Conservation (phyloP, 371 early-diverging fungal species). For the Cokeromyces recurvatus region DNA sequence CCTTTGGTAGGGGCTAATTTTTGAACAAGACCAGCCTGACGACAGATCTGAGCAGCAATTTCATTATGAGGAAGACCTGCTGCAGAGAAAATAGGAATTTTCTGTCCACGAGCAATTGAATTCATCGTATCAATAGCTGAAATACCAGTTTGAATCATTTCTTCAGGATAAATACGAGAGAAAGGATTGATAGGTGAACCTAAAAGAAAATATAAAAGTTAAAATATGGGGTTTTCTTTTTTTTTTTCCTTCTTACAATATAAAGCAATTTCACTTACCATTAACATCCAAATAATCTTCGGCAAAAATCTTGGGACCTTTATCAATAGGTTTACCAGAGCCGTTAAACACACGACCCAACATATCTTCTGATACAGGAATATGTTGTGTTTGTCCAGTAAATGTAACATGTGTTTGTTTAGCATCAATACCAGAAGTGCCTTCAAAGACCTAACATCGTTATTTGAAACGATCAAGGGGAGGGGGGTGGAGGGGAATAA, state of each 20-base stretch:
- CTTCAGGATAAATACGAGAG: slow-evolving; percentile 99
- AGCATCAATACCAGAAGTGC: slow-evolving; percentile 98
- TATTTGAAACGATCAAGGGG: slow-evolving; percentile 6
- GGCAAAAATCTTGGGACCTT: slow-evolving; percentile 99
- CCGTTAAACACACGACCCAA: slow-evolving; percentile 99
- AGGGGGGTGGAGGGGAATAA: too few relatives aligned
- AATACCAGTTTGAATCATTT: slow-evolving; percentile 99
- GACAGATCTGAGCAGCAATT: slow-evolving; percentile 99
- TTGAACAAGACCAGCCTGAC: slow-evolving; percentile 99
- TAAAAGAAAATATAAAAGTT: too few relatives aligned
- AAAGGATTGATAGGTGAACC: slow-evolving; percentile 99
- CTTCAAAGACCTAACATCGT: slow-evolving; percentile 96
- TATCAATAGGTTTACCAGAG: slow-evolving; percentile 98
- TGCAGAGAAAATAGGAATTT: slow-evolving; percentile 99
- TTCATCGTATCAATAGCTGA: slow-evolving; percentile 99
- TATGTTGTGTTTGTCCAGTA: slow-evolving; percentile 96
- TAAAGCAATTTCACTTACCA: too few relatives aligned
- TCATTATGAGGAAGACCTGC: slow-evolving; percentile 99
- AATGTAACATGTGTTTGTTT: slow-evolving; percentile 97
- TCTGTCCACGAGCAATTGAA: slow-evolving; percentile 99
- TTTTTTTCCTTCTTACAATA: too few relatives aligned
- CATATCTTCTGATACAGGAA: slow-evolving; percentile 99
- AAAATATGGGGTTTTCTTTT: too few relatives aligned
- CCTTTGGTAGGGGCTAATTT: slow-evolving; percentile 83
- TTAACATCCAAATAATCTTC: slow-evolving; percentile 99